These are phyloP conservation scores for Fusarium metavorans DNA, from an alignment of 2,329 filamentous ascomycete species.

Conservation along the genomic window DNA sequence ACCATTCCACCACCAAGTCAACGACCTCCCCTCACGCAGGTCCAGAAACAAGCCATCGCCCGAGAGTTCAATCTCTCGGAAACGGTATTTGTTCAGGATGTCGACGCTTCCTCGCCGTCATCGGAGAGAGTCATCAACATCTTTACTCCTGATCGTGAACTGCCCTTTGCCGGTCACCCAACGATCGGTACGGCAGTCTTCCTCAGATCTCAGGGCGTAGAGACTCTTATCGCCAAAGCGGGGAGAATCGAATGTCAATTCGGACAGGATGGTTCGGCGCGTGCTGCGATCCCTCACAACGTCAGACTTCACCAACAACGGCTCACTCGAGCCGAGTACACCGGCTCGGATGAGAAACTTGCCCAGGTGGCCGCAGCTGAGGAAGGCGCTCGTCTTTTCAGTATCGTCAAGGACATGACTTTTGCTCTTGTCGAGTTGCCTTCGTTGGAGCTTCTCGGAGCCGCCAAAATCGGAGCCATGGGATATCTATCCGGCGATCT, in stretches of 20 bases:
- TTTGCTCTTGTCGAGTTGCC: conserved; percentile 74
- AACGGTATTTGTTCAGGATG: conserved; percentile 70
- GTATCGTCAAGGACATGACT: conserved; percentile 79
- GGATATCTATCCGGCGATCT: conserved; percentile 50
- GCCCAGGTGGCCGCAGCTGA: conserved; percentile 47
- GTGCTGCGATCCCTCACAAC: conserved; percentile 74
- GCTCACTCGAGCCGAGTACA: conserved; percentile 44
- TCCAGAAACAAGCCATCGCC: conserved; percentile 68
- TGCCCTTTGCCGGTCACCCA: conserved; percentile 72
- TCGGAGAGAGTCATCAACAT: conserved; percentile 63
- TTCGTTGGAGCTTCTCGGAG: conserved; percentile 67
- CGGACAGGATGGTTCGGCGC: conserved; percentile 57
- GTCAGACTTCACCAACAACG: conserved; percentile 67
- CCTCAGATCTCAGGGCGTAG: conserved; percentile 53
- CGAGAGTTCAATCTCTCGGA: conserved; percentile 73
- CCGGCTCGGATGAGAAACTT: conserved; percentile 35
- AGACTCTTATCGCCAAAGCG: conserved; percentile 64
- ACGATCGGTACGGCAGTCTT: conserved; percentile 67
- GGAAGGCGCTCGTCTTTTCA: conserved; percentile 61
- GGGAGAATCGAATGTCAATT: conserved; percentile 62
- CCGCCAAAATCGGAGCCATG: conserved; percentile 50
- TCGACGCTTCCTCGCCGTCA: conserved; percentile 42
- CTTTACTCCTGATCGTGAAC: conserved; percentile 65
- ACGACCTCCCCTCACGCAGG: conserved; percentile 51
- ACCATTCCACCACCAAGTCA: conserved; percentile 56